Conservation (phyloP, 2,329 filamentous ascomycete species). For the Torrubiellomyces zombiae region DNA sequence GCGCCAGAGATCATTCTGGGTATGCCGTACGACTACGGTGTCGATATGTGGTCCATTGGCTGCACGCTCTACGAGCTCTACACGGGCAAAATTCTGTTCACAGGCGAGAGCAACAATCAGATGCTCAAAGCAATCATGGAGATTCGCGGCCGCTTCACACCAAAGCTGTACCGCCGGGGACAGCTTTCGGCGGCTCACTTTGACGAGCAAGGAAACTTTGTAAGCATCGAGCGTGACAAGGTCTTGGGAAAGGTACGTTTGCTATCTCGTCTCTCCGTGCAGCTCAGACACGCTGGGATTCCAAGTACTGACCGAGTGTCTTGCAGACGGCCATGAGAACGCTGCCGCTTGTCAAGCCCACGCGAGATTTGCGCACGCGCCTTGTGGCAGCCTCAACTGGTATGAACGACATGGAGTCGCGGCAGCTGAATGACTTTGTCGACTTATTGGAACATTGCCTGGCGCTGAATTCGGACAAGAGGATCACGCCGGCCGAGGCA, state of each 20-base stretch:
- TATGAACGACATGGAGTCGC: slow-evolving; percentile 56
- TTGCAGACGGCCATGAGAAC: slow-evolving; percentile 50
- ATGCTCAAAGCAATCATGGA: slow-evolving; percentile 97
- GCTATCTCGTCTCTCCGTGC: slow-evolving; percentile 5
- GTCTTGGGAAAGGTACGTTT: slow-evolving; percentile 59
- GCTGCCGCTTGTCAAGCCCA: slow-evolving; percentile 56
- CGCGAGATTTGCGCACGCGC: slow-evolving; percentile 65
- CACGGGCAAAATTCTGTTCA: slow-evolving; percentile 94
- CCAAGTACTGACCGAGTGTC: too few species aligned
- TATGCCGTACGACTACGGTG: slow-evolving; percentile 85
- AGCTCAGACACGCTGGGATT: background rate
- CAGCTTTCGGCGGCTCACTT: slow-evolving; percentile 65
- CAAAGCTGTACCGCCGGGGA: slow-evolving; percentile 74
- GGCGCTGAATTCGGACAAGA: slow-evolving; percentile 79
- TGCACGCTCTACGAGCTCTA: slow-evolving; percentile 95
- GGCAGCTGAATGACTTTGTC: slow-evolving; percentile 67
- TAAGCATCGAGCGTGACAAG: slow-evolving; percentile 74
- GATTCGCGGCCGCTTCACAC: slow-evolving; percentile 78
- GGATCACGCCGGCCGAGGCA: slow-evolving; percentile 73
- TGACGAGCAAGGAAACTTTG: slow-evolving; percentile 68
- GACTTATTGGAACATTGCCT: slow-evolving; percentile 82
- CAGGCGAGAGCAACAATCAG: slow-evolving; percentile 90
- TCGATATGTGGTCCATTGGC: slow-evolving; percentile 96
- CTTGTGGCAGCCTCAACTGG: slow-evolving; percentile 58
- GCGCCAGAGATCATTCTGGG: slow-evolving; percentile 94